Conservation (phyloP, 75 land plant genomes). For the Larix kaempferi region DNA sequence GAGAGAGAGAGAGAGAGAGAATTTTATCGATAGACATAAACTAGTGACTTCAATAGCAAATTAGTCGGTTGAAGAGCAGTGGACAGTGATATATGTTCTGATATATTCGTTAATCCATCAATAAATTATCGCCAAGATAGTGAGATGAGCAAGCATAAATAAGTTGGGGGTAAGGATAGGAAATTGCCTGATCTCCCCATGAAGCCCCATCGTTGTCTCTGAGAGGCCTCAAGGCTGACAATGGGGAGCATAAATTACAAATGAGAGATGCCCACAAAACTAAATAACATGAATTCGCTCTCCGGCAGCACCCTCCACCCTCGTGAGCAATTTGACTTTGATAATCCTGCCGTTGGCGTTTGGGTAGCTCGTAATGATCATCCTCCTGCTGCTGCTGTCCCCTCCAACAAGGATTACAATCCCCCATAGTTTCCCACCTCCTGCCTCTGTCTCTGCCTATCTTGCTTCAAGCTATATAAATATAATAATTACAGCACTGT, state of each 20-base stretch:
- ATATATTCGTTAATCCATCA: neutral
- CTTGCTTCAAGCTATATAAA: no score
- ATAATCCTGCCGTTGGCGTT: no score
- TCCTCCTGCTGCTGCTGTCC: no score
- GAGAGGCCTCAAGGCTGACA: conserved; percentile 3
- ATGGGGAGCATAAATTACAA: neutral
- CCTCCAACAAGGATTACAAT: no score
- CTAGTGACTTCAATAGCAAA: neutral
- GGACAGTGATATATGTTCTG: neutral
- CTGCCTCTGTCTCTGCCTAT: no score
- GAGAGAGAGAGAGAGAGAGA: no score
- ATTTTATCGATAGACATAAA: neutral
- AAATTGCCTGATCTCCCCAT: conserved; percentile 3
- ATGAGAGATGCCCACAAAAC: neutral
- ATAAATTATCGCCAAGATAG: neutral
- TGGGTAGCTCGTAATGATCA: no score
- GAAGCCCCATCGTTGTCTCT: neutral
- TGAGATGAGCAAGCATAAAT: neutral
- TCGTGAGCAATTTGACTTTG: no score
- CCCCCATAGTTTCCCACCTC: no score
- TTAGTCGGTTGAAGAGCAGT: neutral
- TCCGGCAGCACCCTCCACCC: no score
- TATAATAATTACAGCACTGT: no score
- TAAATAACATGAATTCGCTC: no score
- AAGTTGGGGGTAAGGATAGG: neutral